Evolutionary conservation across 495 filamentous ascomycete species (phyloP), one percentile per base, ranked within the genome.

Genomic region (Opeltia flavorubescens): DNA sequence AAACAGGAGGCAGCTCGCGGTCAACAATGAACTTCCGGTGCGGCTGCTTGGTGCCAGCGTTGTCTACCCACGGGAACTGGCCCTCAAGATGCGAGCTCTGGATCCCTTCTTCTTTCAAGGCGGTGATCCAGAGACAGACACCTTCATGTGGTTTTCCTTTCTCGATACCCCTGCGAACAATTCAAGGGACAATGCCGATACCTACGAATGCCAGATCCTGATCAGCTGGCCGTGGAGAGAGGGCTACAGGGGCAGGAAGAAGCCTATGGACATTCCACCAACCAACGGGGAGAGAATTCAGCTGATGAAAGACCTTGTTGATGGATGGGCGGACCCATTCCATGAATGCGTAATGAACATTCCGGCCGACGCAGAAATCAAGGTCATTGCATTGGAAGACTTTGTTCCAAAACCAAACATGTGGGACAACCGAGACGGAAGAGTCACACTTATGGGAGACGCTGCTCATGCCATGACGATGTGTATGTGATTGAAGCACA

Each of bases 21-120:
- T 52, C 58, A 35, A 66, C 46, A 60, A 62, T 5, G 57, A 59
- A 7, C 55, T 81, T 3, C 68, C 73, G 5, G 57, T 75, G 4
- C 64, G 66, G 24, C 55, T 78, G 29, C 60, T 74, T 0, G 74
- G 76, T 4, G 63, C 62, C 9, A 62, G 63, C 1, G 55, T 67
- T 1, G 49, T 59, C 2, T 69, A 77, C 27, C 62, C 63, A 0
- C 47, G 59, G 0, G 59, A 59, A 34, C 59, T 71, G 36, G 57
- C 67, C 27, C 55, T 57, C 1, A 64, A 64, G 4, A 64, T 72
- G 24, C 58, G 67, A 13, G 60, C 59, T 3, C 66, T 80, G 15
- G 76, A 81, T 43, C 75, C 77, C 1, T 72, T 70, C 21, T 73
- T 83, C 33, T 74, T 81, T 38, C 76, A 81, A 41, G 76, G 77